These are phyloP conservation scores for Malus domestica DNA, from an alignment of 306 rosid species.

Conservation along the genomic window DNA sequence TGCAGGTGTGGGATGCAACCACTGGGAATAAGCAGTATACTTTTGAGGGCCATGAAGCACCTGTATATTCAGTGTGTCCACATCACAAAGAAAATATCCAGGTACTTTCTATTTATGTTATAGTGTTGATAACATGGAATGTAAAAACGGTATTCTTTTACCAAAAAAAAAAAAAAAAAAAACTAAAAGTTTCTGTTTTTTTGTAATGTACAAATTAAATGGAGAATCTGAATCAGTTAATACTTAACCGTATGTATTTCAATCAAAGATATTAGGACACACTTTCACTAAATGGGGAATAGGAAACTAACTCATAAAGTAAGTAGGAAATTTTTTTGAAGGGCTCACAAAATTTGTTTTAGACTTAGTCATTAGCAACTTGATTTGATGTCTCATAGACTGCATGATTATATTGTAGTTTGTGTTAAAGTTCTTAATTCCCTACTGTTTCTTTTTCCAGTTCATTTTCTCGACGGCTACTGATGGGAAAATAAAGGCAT, in stretches of 20 bases:
- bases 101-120: conserved; percentile 32
- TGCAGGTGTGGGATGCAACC: conserved; percentile 95
- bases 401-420: background rate
- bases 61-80: conserved; percentile 92
- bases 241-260: background rate
- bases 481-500: conserved; percentile 99
- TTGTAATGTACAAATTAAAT: background rate
- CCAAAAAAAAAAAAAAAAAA: background rate
- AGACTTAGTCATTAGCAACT: background rate
- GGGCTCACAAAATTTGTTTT: background rate
- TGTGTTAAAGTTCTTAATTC: conserved; percentile 7
- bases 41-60: conserved; percentile 95
- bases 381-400: conserved; percentile 3
- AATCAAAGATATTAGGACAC: background rate
- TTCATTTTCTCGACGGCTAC: conserved; percentile 97
- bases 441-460: conserved; percentile 33
- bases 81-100: conserved; percentile 97
- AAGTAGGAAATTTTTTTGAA: background rate
- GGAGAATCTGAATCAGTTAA: background rate
- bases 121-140: conserved; percentile 1
- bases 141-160: background rate
- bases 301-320: too few species aligned
- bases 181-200: background rate
- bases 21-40: conserved; percentile 64
- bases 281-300: background rate